Evolutionary conservation across 2,329 filamentous ascomycete genomes (phyloP), one percentile per base, ranked within the genome.

Genomic region (Cercospora sp.): DNA sequence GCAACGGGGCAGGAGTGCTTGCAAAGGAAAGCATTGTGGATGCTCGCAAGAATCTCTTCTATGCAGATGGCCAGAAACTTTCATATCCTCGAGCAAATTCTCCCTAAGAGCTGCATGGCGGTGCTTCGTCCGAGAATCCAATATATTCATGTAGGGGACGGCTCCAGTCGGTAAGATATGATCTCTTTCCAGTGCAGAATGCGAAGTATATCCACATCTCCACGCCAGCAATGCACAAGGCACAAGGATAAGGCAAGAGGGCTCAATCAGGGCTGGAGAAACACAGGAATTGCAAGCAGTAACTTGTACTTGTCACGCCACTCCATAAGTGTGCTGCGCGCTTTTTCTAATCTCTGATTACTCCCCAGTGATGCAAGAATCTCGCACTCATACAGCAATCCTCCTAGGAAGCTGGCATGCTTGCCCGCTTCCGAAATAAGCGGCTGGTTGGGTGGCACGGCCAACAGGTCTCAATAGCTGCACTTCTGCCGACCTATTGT

Each of bases 291-390:
- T 51, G 48, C 48, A 51, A 23, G 12, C 20, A 51, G 13, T 58
- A 13, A 28, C 28, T 16, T 23, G 33, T 36, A 36, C 60, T 45
- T 26, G 39, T 62, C 39, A 48, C 39, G 33, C 60, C 36, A 62
- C 60, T 60, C 16, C 18, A 23, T 12, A 13, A 12, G 12, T 33
- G 13, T 62, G 39, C 26, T 13, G 20, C 13, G 13, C 36, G 23
- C 23, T 53, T 10, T 26, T 10, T 26, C 48, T 53, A 28, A 12
- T 53, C 30, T 51, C 60, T 31, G 39, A 63, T 63, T 28, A 63
- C 42, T 63, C 42, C 36, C 42, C 26, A 31, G 60, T 51, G 60
- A 63, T 63, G 42, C 60, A 51, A 63, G 28, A 63, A 53, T 53
- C 51, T 48, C 60, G 45, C 42, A 48, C 60, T 51, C 23, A 20